Base-by-base conservation (phyloP, 139 green algal species). In the Haematococcus lacustris region DNA sequence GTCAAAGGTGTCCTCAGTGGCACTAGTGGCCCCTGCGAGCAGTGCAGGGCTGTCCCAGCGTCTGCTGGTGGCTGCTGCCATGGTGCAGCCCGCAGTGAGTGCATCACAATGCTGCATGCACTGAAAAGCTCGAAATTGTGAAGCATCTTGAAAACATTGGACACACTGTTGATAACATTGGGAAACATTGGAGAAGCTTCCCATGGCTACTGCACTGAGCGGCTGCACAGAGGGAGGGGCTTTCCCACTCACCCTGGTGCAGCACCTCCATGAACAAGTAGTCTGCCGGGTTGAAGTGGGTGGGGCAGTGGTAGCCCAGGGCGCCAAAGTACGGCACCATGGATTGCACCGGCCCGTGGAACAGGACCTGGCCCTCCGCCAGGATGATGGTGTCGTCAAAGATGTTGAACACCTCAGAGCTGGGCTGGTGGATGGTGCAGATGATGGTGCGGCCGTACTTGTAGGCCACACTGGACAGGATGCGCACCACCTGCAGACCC, bases 391-490 rank as follows among this genome's bases (percentile, higher is more conserved):
- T 62, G 80, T 64, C 53, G 26, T 64, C 53, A 32, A 64, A 64
- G 17, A 30, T 30, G 53, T 23, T 64, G 53, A 64, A 64, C 23
- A 69, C 37, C 63, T 69, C 35, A 3, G 63, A 51, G 37, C 37
- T 51, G 6, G 63, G 63, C 80, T 97, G 93, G 80, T 97, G 92
- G 71, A 97, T 96, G 70, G 93, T 97, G 68, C 90, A 90, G 38
- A 97, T 89, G 13, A 97, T 85, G 3, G 93, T 96, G 53, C 92
- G 84, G 35, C 89, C 88, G 1, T 78, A 88, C 60, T 75, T 70
- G 59, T 71, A 37, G 13, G 71, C 70, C 6, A 78, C 53, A 25
- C 39, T 66, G 66, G 59, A 43, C 64, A 79, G 66, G 51, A 74
- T 76, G 35, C 57, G 43, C 30, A 69, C 51, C 67, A 82, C 75